Evolutionary conservation across 129 eudicot species (phyloP).

Genomic region (Ambrosia trifida): DNA sequence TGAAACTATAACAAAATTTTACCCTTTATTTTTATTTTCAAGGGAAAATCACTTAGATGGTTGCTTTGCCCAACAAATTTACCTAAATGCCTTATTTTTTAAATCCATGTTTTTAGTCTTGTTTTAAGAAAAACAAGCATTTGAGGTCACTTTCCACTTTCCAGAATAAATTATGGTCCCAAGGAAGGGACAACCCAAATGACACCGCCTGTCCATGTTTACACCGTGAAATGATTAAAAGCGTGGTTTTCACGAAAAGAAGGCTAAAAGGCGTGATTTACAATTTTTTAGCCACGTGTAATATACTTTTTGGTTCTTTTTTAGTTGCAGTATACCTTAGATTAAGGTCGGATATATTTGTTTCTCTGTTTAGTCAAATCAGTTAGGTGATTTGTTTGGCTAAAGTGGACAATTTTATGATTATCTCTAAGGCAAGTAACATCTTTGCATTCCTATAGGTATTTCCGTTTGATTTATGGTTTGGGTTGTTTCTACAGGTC

Average conservation of each 20-base stretch:
- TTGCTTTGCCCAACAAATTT: not conserved
- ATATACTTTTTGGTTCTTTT: no score
- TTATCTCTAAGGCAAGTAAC: not conserved
- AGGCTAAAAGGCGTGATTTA: no score
- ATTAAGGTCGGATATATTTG: not conserved
- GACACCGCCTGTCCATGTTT: not conserved
- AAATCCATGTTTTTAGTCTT: not conserved
- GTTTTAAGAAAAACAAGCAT: not conserved
- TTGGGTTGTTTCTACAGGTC: slow-evolving; percentile 43
- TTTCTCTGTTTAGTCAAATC: not conserved
- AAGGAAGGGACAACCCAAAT: not conserved
- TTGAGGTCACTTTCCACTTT: no score
- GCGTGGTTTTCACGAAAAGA: no score
- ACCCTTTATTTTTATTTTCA: no score
- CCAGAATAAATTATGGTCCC: no score
- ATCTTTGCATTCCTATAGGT: not conserved
- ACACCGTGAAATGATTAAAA: not conserved
- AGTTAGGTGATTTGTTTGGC: not conserved
- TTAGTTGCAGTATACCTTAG: no score
- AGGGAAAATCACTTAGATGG: not conserved
- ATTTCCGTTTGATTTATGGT: not conserved
- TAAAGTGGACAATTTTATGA: not conserved
- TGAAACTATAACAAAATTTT: no score
- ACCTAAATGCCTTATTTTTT: not conserved
- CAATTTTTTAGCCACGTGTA: no score